Percentiles rank a stretch among this genome's conserved stretches.
These are phyloP conservation scores for Lactifluus rugatus DNA, from an alignment of 768 basidiomycete species.

Conservation along the genomic window DNA sequence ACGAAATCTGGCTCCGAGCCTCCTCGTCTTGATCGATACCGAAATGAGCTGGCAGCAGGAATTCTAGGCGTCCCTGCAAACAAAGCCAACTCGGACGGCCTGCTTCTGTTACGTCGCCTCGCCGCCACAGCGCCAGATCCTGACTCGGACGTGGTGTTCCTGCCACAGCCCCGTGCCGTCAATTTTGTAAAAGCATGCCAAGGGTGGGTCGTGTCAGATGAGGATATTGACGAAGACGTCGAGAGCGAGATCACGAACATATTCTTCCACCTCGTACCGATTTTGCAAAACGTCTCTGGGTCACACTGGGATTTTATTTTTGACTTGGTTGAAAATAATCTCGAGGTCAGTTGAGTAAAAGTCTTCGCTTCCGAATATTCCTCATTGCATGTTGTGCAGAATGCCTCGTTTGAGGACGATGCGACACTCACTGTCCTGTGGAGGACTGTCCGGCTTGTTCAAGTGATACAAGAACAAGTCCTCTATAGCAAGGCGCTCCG, in stretches of 20 bases:
- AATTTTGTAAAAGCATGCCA: conserved; percentile 81
- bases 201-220: conserved; percentile 61
- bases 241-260: conserved; percentile 70
- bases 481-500: conserved; percentile 64
- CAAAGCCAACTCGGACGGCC: conserved; percentile 59
- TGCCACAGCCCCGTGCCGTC: conserved; percentile 76
- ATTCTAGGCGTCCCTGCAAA: conserved; percentile 54
- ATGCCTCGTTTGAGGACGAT: conserved; percentile 48
- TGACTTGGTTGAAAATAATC: conserved; percentile 76
- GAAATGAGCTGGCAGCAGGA: conserved; percentile 85
- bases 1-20: conserved; percentile 57
- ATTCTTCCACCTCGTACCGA: conserved; percentile 69
- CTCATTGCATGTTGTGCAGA: conserved; percentile 31
- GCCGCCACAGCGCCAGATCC: conserved; percentile 63
- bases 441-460: conserved; percentile 58
- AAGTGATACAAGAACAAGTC: conserved; percentile 58
- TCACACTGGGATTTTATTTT: conserved; percentile 91
- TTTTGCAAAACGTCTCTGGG: conserved; percentile 79
- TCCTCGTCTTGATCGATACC: conserved; percentile 62
- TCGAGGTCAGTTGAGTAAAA: conserved; percentile 54
- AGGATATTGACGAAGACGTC: conserved; percentile 64
- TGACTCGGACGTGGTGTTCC: conserved; percentile 73
- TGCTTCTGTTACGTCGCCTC: conserved; percentile 58
- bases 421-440: conserved; percentile 52
- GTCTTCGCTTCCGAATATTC: background rate